Evolutionary conservation across 2,329 filamentous ascomycete species (phyloP).

Genomic region (Pseudogymnoascus sp.): DNA sequence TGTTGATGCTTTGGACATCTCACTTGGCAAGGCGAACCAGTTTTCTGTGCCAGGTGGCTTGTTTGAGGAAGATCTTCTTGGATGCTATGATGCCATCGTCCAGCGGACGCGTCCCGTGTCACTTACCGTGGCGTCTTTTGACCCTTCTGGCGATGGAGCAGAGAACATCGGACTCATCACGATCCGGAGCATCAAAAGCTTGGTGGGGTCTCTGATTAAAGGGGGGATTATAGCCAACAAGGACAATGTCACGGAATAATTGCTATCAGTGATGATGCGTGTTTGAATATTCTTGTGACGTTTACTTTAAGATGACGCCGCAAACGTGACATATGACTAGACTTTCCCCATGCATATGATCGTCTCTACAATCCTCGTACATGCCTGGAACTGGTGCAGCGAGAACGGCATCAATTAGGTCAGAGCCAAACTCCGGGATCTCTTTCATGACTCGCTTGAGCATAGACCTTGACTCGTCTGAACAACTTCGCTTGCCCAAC

Average conservation of each 20-base stretch:
- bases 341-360: neutral
- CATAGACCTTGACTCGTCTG: neutral
- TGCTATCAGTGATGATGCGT: neutral
- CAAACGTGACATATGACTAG: neutral
- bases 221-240: neutral
- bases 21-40: conserved; percentile 32
- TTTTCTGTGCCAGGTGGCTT: conserved; percentile 32
- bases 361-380: neutral
- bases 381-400: neutral
- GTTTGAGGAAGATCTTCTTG: conserved; percentile 22
- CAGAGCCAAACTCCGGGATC: neutral
- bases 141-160: conserved; percentile 4
- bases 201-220: neutral
- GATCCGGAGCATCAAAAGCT: neutral
- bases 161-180: conserved; percentile 1
- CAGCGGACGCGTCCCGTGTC: neutral
- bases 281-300: neutral
- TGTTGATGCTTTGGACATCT: conserved; percentile 31
- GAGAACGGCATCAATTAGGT: neutral
- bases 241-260: neutral
- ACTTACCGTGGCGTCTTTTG: conserved; percentile 10
- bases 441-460: neutral
- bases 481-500: neutral
- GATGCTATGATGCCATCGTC: conserved; percentile 14
- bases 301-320: neutral